These are phyloP conservation scores for Paecilomyces dactylethromorphus DNA, from an alignment of 2,329 filamentous ascomycete genomes.

Conservation along the genomic window DNA sequence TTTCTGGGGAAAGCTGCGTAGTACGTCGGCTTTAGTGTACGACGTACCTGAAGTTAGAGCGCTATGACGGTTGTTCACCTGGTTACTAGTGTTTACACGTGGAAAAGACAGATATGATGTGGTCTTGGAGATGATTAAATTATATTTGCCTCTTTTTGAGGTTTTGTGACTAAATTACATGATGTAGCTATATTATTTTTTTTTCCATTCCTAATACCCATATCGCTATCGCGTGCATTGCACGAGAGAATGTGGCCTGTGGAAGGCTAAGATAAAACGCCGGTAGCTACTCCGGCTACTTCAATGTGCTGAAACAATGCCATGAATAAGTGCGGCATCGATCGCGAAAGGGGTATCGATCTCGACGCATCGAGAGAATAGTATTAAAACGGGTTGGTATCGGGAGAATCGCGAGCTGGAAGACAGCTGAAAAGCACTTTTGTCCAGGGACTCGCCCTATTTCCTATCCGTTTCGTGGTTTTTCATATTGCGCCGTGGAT, in stretches of 20 bases:
- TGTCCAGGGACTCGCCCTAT: not conserved
- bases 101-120: not conserved
- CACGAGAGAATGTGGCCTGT: not conserved
- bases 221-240: not conserved
- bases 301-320: not conserved
- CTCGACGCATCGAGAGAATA: not conserved
- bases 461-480: not conserved
- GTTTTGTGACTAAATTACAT: not conserved
- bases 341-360: not conserved
- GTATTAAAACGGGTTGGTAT: not conserved
- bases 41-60: too few relatives aligned
- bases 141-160: not conserved
- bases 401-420: not conserved
- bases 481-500: not conserved
- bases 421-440: not conserved
- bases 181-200: not conserved
- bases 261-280: not conserved
- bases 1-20: not conserved
- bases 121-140: not conserved
- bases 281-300: not conserved
- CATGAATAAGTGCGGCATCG: not conserved
- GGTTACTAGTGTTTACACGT: too few relatives aligned
- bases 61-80: too few relatives aligned
- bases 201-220: not conserved
- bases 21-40: too few relatives aligned